Percentiles rank a stretch among this genome's conserved stretches.
Conservation (phyloP, 2,329 filamentous ascomycete species). For the Eutypa lata region DNA sequence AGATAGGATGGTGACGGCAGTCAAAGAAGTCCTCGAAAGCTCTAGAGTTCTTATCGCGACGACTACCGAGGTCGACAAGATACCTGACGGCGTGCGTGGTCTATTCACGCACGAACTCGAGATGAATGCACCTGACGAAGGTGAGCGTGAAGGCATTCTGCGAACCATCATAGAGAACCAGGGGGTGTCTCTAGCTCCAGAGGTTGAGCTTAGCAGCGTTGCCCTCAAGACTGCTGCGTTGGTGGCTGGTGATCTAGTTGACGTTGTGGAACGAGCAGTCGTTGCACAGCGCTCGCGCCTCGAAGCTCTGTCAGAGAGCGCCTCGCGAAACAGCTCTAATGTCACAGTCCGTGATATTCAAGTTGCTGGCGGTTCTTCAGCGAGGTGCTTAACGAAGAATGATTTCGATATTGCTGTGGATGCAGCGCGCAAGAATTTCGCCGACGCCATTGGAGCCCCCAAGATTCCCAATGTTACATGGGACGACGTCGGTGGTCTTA, state of each 20-base stretch:
- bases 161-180: slow-evolving; percentile 73
- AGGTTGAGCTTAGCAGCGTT: slow-evolving; percentile 79
- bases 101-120: slow-evolving; percentile 95
- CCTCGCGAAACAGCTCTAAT: slow-evolving; percentile 31
- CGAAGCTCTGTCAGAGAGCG: slow-evolving; percentile 62
- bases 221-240: slow-evolving; percentile 94
- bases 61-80: slow-evolving; percentile 91
- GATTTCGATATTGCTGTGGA: slow-evolving; percentile 95
- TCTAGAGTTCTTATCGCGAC: slow-evolving; percentile 86
- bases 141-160: slow-evolving; percentile 84
- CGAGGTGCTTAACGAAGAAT: slow-evolving; percentile 71
- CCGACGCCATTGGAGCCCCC: slow-evolving; percentile 92
- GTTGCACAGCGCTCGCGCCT: slow-evolving; percentile 74
- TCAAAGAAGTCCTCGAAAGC: slow-evolving; percentile 80
- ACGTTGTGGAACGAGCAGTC: slow-evolving; percentile 87
- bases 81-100: slow-evolving; percentile 84
- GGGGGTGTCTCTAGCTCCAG: slow-evolving; percentile 72
- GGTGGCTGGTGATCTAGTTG: slow-evolving; percentile 89
- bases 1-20: slow-evolving; percentile 80
- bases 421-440: slow-evolving; percentile 94
- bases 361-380: slow-evolving; percentile 77
- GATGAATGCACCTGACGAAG: slow-evolving; percentile 88
- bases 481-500: slow-evolving; percentile 91
- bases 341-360: slow-evolving; percentile 80
- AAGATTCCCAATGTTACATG: slow-evolving; percentile 97